Percentiles rank a stretch among this genome's conserved stretches.
These are phyloP conservation scores for Phytopythium montanum DNA, from an alignment of 352 stramenopile species.

Conservation along the genomic window DNA sequence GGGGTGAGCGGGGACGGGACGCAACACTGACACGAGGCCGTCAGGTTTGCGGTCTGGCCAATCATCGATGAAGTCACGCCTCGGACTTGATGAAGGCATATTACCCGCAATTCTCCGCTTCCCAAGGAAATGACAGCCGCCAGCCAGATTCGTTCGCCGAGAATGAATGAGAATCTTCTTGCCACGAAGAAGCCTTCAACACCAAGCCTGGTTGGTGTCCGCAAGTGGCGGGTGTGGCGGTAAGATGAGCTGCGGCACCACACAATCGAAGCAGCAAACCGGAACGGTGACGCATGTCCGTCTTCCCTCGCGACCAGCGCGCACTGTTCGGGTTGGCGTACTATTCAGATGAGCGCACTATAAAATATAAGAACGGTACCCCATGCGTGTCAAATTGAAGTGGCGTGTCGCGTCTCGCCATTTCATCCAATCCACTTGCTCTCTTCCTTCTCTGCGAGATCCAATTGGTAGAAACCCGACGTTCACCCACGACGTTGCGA, in stretches of 20 bases:
- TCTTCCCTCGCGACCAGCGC: not conserved
- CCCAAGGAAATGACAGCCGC: no score
- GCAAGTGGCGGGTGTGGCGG: no score
- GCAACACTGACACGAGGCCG: constrained; percentile 2
- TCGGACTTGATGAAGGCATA: not conserved
- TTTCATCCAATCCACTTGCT: not conserved
- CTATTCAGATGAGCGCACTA: not conserved
- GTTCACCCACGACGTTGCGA: not conserved
- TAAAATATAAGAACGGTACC: not conserved
- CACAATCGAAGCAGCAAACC: not conserved
- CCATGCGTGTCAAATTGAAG: constrained; percentile 1
- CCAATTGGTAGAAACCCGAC: not conserved
- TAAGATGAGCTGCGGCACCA: no score
- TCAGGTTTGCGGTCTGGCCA: constrained; percentile 7
- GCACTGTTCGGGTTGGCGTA: no score
- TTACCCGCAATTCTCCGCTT: no score
- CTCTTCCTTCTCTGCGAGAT: not conserved
- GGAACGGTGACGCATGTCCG: not conserved
- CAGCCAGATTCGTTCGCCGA: no score
- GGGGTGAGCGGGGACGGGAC: no score
- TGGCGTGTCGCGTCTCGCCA: not conserved
- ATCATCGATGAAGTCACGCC: constrained; percentile 10
- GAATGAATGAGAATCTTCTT: not conserved
- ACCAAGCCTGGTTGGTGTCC: no score
- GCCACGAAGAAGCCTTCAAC: no score